phyloP scores from a whole-genome alignment of 148 eudicot species.

The Amaranthus cruentus region DNA sequence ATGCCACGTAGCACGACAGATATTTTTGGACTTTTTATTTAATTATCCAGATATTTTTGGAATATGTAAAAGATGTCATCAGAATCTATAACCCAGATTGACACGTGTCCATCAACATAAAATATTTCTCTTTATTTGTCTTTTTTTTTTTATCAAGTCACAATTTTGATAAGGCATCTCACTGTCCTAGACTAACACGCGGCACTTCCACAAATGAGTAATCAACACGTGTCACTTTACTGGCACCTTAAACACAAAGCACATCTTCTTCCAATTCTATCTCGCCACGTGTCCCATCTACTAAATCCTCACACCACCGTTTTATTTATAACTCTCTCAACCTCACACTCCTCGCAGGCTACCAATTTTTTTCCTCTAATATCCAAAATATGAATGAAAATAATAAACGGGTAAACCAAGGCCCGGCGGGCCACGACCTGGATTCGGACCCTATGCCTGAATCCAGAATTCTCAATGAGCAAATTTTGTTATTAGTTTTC shows the following conservation, averaged over 20 bases:
- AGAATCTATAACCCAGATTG: constrained; percentile 2
- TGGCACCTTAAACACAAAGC: background rate
- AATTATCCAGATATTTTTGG: background rate
- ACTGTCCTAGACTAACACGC: constrained; percentile 17
- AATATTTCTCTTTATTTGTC: background rate
- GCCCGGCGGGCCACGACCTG: constrained; percentile 13
- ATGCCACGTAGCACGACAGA: constrained; percentile 11
- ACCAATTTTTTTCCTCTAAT: background rate
- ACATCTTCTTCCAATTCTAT: constrained; percentile 9
- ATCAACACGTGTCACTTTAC: constrained; percentile 5
- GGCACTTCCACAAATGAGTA: constrained; percentile 11
- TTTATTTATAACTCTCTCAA: background rate
- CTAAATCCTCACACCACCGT: background rate
- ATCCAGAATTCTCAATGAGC: constrained; percentile 56
- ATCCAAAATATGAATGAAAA: background rate
- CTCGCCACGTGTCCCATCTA: constrained; percentile 7
- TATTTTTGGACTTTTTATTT: background rate
- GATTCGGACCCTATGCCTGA: constrained; percentile 10
- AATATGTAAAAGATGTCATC: constrained; percentile 2
- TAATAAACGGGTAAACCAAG: constrained; percentile 18
- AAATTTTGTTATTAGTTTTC: constrained; percentile 47
- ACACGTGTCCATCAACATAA: constrained; percentile 9
- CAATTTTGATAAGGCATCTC: constrained; percentile 6
- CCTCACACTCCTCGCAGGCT: background rate
- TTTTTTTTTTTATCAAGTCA: background rate